Conservation (phyloP, 805 yeast genomes). For the Brettanomyces nanus region DNA sequence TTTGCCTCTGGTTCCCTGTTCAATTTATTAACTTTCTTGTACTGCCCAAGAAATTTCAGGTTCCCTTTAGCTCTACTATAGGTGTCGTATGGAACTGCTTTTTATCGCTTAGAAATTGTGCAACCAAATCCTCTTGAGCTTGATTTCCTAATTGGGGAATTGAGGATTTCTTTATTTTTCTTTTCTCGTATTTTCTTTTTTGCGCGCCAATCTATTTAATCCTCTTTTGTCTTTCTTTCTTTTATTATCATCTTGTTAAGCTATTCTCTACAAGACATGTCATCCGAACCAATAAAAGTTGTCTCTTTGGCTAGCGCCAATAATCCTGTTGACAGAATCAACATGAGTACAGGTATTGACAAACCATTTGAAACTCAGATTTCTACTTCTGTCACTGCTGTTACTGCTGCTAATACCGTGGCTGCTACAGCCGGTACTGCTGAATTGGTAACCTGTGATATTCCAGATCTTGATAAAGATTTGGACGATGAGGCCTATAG, state of each 20-base stretch:
- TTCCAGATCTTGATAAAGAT: conserved; percentile 8
- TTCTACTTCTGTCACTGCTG: background rate
- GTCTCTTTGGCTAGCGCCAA: background rate
- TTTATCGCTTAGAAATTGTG: conserved; percentile 72
- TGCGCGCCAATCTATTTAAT: background rate
- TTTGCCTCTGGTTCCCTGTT: conserved; percentile 75
- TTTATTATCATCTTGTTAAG: too few relatives aligned
- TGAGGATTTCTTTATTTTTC: background rate
- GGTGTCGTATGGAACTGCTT: conserved; percentile 95
- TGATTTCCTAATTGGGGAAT: background rate
- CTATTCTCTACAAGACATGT: too few relatives aligned
- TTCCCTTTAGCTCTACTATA: conserved; percentile 79
- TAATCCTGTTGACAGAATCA: background rate
- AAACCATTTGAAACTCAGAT: background rate
- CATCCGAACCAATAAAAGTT: background rate
- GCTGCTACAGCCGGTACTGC: conserved; percentile 1
- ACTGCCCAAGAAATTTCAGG: conserved; percentile 69
- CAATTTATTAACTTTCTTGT: conserved; percentile 67
- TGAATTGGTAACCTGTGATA: background rate
- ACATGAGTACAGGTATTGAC: background rate
- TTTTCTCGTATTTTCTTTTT: background rate
- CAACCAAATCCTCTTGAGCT: too few relatives aligned
- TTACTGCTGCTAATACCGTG: background rate
- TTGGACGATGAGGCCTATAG: conserved; percentile 6
- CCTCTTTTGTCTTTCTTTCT: too few relatives aligned